A percentile compares a stretch with the other conserved stretches of the same genome.
phyloP scores from a whole-genome alignment of 1,139 yeast genomes.

The Suhomyces yuchorum region DNA sequence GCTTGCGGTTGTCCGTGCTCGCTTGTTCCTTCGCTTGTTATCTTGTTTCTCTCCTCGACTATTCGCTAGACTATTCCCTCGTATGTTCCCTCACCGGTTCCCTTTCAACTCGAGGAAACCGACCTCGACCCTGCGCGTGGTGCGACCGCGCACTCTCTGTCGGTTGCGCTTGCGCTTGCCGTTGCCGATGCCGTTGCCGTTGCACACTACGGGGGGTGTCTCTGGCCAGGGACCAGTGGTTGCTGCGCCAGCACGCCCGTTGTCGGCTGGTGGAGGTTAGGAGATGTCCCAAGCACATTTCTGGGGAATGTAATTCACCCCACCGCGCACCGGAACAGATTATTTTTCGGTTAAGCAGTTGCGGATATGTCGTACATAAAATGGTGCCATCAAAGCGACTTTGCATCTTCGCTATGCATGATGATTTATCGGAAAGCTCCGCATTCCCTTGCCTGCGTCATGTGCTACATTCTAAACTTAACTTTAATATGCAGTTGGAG shows the following conservation, averaged over 20 bases:
- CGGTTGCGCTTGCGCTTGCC: not conserved
- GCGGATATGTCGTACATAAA: constrained; percentile 3
- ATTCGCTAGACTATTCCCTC: too few relatives aligned
- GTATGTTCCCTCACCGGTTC: too few relatives aligned
- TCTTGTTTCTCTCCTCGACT: too few relatives aligned
- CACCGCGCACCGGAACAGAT: not conserved
- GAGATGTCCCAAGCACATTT: not conserved
- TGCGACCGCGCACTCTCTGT: not conserved
- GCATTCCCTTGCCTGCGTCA: constrained; percentile 2
- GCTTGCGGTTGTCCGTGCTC: too few relatives aligned
- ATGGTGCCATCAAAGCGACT: constrained; percentile 2
- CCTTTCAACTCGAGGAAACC: too few relatives aligned
- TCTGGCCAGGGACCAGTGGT: not conserved
- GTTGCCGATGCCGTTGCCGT: too few relatives aligned
- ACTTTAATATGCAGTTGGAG: constrained; percentile 2
- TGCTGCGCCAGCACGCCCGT: not conserved
- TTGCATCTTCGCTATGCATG: constrained; percentile 7
- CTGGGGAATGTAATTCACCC: constrained; percentile 1
- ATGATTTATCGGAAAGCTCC: constrained; percentile 1
- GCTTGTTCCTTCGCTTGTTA: too few relatives aligned
- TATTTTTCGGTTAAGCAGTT: constrained; percentile 3
- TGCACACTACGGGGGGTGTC: too few relatives aligned
- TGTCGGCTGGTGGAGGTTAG: not conserved
- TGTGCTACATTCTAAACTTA: constrained; percentile 5
- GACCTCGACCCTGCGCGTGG: too few relatives aligned